A percentile compares a stretch with the other conserved stretches of the same genome.
Evolutionary conservation across 2,329 filamentous ascomycete genomes (phyloP).

Genomic region (Alternaria longipes): DNA sequence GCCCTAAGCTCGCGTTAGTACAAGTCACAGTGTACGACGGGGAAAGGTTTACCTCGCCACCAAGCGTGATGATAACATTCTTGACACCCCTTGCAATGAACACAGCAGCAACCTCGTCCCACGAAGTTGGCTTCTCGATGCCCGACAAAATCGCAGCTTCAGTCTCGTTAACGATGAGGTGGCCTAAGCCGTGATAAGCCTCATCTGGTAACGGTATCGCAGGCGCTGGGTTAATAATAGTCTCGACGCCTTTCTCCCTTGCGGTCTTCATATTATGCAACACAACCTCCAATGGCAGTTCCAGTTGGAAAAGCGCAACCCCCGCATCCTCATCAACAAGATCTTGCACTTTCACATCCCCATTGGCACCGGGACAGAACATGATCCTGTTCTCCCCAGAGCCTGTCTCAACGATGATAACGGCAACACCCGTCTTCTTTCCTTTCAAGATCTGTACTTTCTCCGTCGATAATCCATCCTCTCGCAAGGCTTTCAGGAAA

Average conservation of each 20-base stretch:
- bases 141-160: conserved; percentile 80
- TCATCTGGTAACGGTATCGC: conserved; percentile 73
- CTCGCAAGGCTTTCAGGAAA: conserved; percentile 54
- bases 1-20: conserved; percentile 44
- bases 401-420: conserved; percentile 59
- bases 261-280: conserved; percentile 50
- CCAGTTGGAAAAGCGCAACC: conserved; percentile 59
- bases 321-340: conserved; percentile 53
- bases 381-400: conserved; percentile 61
- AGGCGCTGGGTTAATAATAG: conserved; percentile 84
- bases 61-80: conserved; percentile 85
- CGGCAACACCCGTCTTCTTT: conserved; percentile 59
- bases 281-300: conserved; percentile 56
- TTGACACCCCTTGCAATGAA: conserved; percentile 76
- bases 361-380: conserved; percentile 59
- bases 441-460: conserved; percentile 53
- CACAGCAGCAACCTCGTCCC: conserved; percentile 46
- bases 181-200: conserved; percentile 73
- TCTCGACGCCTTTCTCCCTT: conserved; percentile 52
- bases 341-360: conserved; percentile 48
- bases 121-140: conserved; percentile 46
- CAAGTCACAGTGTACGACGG: background rate
- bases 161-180: conserved; percentile 90
- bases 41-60: conserved; percentile 68
- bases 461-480: conserved; percentile 56